Evolutionary conservation across 2,329 filamentous ascomycete species (phyloP).

Genomic region (Colletotrichum neosansevieriae): DNA sequence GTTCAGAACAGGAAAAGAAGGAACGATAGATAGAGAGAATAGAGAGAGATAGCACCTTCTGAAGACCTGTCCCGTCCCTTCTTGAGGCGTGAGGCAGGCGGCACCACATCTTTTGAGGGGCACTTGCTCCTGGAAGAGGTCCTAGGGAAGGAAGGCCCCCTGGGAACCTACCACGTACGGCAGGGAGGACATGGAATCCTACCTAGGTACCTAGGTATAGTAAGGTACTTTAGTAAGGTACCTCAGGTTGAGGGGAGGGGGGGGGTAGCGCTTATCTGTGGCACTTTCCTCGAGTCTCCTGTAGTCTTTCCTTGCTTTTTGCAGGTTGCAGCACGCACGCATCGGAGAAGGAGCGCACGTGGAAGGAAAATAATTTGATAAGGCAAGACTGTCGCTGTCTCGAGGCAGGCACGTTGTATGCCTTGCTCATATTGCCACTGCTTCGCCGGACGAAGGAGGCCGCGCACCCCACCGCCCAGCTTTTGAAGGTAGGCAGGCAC

Average conservation of each 20-base stretch:
- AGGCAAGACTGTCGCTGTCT: not conserved
- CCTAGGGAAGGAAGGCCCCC: no score
- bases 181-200: no score
- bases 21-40: slow-evolving; percentile 4
- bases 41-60: not conserved
- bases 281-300: slow-evolving; percentile 16
- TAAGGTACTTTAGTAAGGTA: not conserved
- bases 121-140: no score
- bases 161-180: no score
- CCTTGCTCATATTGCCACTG: not conserved
- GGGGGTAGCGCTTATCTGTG: slow-evolving; percentile 3
- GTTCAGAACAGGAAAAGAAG: slow-evolving; percentile 36
- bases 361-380: slow-evolving; percentile 7
- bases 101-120: no score
- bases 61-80: no score
- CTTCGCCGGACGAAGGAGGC: not conserved
- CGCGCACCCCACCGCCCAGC: not conserved
- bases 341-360: slow-evolving; percentile 19
- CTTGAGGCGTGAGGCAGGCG: no score
- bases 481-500: not conserved
- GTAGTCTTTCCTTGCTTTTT: slow-evolving; percentile 23
- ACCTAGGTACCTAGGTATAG: no score
- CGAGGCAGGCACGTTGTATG: not conserved
- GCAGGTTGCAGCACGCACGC: slow-evolving; percentile 16
- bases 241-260: not conserved